Base-by-base conservation (phyloP, 192 early-diverging fungal species). In the Diversispora epigaea region DNA sequence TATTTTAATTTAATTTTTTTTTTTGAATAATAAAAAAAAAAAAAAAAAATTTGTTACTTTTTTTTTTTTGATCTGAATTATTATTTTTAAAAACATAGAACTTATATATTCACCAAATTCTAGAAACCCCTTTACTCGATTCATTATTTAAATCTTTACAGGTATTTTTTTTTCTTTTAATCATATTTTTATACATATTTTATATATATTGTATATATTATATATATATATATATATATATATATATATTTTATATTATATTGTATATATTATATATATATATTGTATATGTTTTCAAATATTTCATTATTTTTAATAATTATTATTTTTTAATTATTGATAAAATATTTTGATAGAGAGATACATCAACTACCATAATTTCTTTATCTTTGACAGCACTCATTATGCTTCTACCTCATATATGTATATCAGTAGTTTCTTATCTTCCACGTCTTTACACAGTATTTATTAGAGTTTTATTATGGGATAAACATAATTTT, bases 371-470 rank as follows among this genome's bases (percentile, higher is more conserved):
- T 21, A 71, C 55, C n/a, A 32, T 71, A 11, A n/a, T 71, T 43
- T 71, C 70, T 45, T 21, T 71, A 39, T 71, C 70, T 4, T 39
- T 71, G 6, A 71, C 70, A n/a, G 44, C 70, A 10, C 55, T 71
- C 12, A 57, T 71, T 14, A 71, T 71, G 70, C 55, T 71, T 19
- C 15, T 71, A 9, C 70, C 70, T 71, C 70, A 71, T 58, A 71
- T 71, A 58, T 71, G 54, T 71, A 71, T 40, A 43, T 71, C 70
- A 19, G 70, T 71, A 15, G 22, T 58, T 25, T 4, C 32, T 58
- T 58, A 71, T 58, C 70, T 71, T 58, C 70, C 70, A 25, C 39
- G 46, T 7, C 43, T 71, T 9, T 71, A 71, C 10, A 60, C 40
- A 22, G 21, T 58, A 14, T 71, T 71, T 58, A 45, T 12, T 7